Evolutionary conservation across 192 early-diverging fungal genomes (phyloP), one percentile per base, ranked within the genome.

Genomic region (Coemansia sp.): DNA sequence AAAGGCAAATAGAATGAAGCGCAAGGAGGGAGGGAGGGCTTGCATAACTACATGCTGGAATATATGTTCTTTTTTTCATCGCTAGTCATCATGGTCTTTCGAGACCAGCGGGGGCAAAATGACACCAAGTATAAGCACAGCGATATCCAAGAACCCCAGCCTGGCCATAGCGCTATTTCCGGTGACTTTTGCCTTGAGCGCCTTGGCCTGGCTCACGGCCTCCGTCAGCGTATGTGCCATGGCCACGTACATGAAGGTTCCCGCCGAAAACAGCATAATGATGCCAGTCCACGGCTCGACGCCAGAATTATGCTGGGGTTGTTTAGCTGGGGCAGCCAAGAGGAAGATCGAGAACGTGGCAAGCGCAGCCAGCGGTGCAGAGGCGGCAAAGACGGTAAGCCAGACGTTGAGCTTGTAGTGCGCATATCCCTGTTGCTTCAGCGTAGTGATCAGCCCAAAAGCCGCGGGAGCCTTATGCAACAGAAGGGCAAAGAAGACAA

Each of bases 391-490:
- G 30, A 92, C 76, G 9, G 89, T 73, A 33, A 98, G 84, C 67
- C 94, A 91, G 30, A 90, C 82, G 34, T 89, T 86, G 51, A 95
- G 87, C 59, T 86, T 85, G 16, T 85, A 82, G 38, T 81, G 76
- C 9, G 86, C 83, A 62, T 87, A 81, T 5, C 93, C 90, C 60
- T 93, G 89, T 63, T 88, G 85, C 59, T 97, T 79, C 20, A 98
- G 84, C n/a, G 93, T 91, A 1, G 93, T 95, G 20, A 92, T 86
- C 10, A 98, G 85, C 0, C 94, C 95, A 77, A 98, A 95, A 0
- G 96, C 94, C 7, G 92, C 89, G 2, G 96, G 96, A 7, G 94
- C 95, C 78, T 98, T 98, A 86, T 98, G 96, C 33, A 98, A 80
- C 86, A 97, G 92, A 64, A 98, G 93, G 5, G 96, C 96, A 20